These are phyloP conservation scores for Aspergillus chevalieri DNA, from an alignment of 2,329 filamentous ascomycete genomes.

Conservation along the genomic window DNA sequence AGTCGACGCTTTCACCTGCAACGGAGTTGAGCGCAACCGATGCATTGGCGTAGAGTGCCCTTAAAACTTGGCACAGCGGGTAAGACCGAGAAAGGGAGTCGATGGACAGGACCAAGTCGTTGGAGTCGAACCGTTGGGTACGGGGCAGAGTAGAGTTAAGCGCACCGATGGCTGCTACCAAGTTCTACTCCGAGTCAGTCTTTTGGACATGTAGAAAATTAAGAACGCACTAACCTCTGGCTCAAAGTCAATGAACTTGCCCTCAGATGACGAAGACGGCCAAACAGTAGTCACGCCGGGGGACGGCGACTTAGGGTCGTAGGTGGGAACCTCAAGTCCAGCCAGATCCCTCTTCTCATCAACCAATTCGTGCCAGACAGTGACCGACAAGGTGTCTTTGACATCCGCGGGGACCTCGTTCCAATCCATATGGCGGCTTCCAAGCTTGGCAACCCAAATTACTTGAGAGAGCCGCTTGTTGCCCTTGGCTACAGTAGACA, in stretches of 20 bases:
- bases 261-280: slow-evolving; percentile 38
- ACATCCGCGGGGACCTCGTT: slow-evolving; percentile 76
- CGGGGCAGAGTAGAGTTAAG: slow-evolving; percentile 71
- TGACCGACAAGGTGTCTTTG: slow-evolving; percentile 67
- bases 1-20: slow-evolving; percentile 64
- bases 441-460: slow-evolving; percentile 88
- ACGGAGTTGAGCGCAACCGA: slow-evolving; percentile 87
- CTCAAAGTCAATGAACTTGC: slow-evolving; percentile 74
- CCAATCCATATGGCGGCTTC: slow-evolving; percentile 92
- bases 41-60: slow-evolving; percentile 75
- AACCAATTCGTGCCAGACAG: slow-evolving; percentile 89
- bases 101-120: slow-evolving; percentile 78
- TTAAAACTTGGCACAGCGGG: slow-evolving; percentile 70
- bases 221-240: slow-evolving; percentile 47
- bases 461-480: slow-evolving; percentile 69
- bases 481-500: slow-evolving; percentile 63
- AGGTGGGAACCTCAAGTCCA: slow-evolving; percentile 58
- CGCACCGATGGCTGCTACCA: slow-evolving; percentile 79
- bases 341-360: slow-evolving; percentile 59
- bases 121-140: slow-evolving; percentile 63
- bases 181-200: slow-evolving; percentile 48
- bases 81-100: slow-evolving; percentile 76
- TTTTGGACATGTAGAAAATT: background rate
- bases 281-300: slow-evolving; percentile 41
- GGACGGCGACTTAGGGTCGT: slow-evolving; percentile 48